Base-by-base conservation (phyloP, 805 yeast species). In the Ogataea glucozyma region DNA sequence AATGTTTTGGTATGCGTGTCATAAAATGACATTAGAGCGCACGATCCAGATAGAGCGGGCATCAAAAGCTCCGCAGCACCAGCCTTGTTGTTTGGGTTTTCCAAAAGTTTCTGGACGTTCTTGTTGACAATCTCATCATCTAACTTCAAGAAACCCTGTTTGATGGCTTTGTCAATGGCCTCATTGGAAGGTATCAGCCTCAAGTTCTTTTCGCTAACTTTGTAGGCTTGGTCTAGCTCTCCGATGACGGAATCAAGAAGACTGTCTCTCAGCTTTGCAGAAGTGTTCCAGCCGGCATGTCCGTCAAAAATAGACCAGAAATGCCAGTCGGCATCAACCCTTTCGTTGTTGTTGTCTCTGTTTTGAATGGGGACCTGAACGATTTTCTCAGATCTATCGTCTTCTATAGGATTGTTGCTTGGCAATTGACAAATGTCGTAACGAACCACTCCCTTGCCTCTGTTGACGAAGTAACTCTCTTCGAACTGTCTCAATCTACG, bases 251-350 rank as follows among this genome's bases (percentile, higher is more conserved):
- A 78, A 43, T 79, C 79, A 21, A 93, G 80, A 51, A 93, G 71
- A 51, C 81, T 81, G 51, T 88, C 93, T 47, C 95, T 75, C 47
- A 93, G 73, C 61, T 83, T 87, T n/a, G 86, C 77, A 43, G 91
- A 81, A 1, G 99, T 93, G 51, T 87, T 86, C 81, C 95, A 89
- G 17, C 99, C 99, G 3, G 96, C 89, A 65, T 93, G 99, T 10
- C 99, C 99, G 64, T 93, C 99, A 61, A 84, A 91, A 0, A 93
- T 79, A 4, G 98, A 96, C 78, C 95, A 93, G 60, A 93, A 88
- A 76, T 86, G 85, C 85, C 97, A 84, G 62, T 91, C 97, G 1
- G 75, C 59, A 18, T 65, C 65, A n/a, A 69, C 64, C 17, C 56
- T 52, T 54, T 67, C 55, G 63, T 74, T 71, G 51, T 75, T 62